Conservation (phyloP, 2,329 filamentous ascomycete species). For the Sclerotiophoma versabilis region DNA sequence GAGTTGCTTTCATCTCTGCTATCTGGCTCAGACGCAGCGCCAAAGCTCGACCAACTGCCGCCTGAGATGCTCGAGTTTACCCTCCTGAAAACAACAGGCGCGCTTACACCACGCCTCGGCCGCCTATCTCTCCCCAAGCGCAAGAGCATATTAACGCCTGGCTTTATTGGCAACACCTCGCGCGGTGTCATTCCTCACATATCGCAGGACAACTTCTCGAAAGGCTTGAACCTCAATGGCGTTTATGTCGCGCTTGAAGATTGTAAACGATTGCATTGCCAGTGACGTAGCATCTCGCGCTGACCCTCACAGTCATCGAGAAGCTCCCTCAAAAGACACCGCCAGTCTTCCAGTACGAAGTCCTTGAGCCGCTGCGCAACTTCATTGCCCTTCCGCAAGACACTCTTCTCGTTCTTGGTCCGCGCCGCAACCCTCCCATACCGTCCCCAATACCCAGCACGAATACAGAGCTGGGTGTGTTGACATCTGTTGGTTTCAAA, state of each 20-base stretch:
- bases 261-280: conserved; percentile 68
- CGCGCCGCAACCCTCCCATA: conserved; percentile 80
- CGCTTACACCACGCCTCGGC: conserved; percentile 69
- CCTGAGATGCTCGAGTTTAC: conserved; percentile 56
- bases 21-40: conserved; percentile 4
- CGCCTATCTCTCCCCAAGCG: conserved; percentile 68
- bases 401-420: conserved; percentile 73
- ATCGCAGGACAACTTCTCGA: conserved; percentile 79
- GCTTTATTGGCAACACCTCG: conserved; percentile 80
- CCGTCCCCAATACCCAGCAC: conserved; percentile 72
- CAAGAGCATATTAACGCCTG: conserved; percentile 78
- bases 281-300: conserved; percentile 36
- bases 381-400: conserved; percentile 77
- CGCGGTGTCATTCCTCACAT: conserved; percentile 87
- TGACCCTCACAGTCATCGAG: conserved; percentile 67
- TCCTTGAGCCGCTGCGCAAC: conserved; percentile 67
- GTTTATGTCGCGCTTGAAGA: conserved; percentile 89
- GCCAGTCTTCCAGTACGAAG: conserved; percentile 60
- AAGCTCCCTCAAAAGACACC: conserved; percentile 58
- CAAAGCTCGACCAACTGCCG: conserved; percentile 35
- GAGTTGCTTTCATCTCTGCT: conserved; percentile 12
- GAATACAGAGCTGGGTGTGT: conserved; percentile 74
- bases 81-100: conserved; percentile 49
- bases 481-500: conserved; percentile 86
- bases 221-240: conserved; percentile 69